These are phyloP conservation scores for Clavariopsis aquatica DNA, from an alignment of 495 filamentous ascomycete genomes.

Conservation along the genomic window DNA sequence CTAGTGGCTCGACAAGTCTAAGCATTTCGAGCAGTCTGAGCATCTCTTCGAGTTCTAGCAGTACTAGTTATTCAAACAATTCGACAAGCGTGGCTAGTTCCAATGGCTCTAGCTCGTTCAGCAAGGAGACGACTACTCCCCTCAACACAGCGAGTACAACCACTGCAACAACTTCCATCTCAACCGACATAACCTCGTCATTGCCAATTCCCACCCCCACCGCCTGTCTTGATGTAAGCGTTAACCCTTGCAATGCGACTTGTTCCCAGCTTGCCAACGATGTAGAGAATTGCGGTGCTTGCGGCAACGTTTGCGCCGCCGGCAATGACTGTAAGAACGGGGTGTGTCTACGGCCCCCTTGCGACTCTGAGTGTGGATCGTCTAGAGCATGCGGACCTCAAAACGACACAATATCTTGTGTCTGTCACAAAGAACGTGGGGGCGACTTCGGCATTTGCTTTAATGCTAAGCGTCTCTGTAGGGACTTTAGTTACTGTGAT, in stretches of 20 bases:
- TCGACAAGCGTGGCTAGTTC: neutral
- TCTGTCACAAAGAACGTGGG: constrained; percentile 21
- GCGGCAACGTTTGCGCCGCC: constrained; percentile 14
- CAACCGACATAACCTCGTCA: too few relatives aligned
- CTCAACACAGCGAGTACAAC: neutral
- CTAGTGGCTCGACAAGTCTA: too few relatives aligned
- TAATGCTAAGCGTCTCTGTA: too few relatives aligned
- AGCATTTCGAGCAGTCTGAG: too few relatives aligned
- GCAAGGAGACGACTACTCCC: neutral
- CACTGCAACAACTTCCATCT: constrained; percentile 18
- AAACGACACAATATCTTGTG: constrained; percentile 14
- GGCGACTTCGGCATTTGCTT: too few relatives aligned
- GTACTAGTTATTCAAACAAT: constrained; percentile 16
- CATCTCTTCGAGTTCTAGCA: too few relatives aligned
- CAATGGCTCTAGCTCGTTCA: neutral
- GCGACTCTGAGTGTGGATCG: constrained; percentile 21
- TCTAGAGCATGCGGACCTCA: constrained; percentile 7
- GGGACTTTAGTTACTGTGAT: too few relatives aligned
- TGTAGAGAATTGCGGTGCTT: constrained; percentile 27
- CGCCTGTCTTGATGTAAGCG: neutral
- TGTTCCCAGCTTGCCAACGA: constrained; percentile 17
- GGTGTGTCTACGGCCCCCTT: constrained; percentile 22
- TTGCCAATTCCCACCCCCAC: constrained; percentile 10
- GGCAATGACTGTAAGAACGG: constrained; percentile 33
- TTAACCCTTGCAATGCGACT: constrained; percentile 16